phyloP scores from a whole-genome alignment of 2,329 filamentous ascomycete genomes.

The Aspergillus glaucus region DNA sequence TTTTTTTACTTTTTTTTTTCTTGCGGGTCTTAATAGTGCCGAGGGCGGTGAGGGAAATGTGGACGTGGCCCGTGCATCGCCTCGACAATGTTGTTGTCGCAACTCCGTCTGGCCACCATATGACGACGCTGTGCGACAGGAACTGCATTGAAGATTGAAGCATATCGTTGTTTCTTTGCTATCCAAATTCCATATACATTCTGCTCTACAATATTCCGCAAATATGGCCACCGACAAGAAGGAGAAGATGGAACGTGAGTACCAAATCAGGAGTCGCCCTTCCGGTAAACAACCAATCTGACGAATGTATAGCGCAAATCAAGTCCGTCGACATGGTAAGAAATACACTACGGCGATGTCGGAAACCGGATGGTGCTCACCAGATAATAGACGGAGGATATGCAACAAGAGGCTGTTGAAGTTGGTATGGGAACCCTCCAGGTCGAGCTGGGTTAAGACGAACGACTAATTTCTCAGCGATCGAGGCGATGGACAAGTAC shows the following conservation, averaged over 20 bases:
- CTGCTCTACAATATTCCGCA: slow-evolving; percentile 1
- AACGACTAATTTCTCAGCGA: slow-evolving; percentile 46
- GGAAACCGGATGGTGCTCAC: slow-evolving; percentile 8
- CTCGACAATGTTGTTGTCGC: neutral
- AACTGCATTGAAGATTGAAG: neutral
- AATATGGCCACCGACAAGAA: slow-evolving; percentile 49
- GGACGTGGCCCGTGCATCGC: slow-evolving; percentile 18
- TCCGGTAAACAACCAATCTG: slow-evolving; percentile 11
- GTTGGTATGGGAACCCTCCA: slow-evolving; percentile 60
- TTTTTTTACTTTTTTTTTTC: slow-evolving; percentile 17
- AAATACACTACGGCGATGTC: slow-evolving; percentile 5
- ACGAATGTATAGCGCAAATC: slow-evolving; percentile 65
- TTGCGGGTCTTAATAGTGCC: slow-evolving; percentile 19
- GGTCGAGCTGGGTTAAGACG: slow-evolving; percentile 4
- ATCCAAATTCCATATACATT: slow-evolving; percentile 3
- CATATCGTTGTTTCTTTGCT: neutral
- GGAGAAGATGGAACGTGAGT: slow-evolving; percentile 71
- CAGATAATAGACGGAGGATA: slow-evolving; percentile 75
- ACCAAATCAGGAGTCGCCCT: neutral
- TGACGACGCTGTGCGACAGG: neutral
- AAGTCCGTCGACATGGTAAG: slow-evolving; percentile 98
- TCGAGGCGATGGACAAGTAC: slow-evolving; percentile 65
- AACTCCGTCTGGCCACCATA: neutral
- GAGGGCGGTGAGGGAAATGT: slow-evolving; percentile 27
- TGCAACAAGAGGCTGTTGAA: slow-evolving; percentile 94